A percentile compares a stretch with the other conserved stretches of the same genome.
phyloP scores from a whole-genome alignment of 2,329 filamentous ascomycete genomes.

The Leptographium lundbergii region DNA sequence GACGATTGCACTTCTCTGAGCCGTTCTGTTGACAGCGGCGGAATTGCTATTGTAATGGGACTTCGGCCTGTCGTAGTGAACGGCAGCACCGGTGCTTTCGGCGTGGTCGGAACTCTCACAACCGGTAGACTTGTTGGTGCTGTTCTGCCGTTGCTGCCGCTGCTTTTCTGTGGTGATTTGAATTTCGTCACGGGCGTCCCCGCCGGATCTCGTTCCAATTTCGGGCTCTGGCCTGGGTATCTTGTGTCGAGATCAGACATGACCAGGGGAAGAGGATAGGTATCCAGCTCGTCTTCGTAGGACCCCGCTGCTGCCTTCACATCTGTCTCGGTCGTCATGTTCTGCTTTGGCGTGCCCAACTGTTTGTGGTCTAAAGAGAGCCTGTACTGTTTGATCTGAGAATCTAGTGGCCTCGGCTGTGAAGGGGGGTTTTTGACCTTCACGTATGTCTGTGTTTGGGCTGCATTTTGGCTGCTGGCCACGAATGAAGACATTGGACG shows the following conservation, averaged over 20 bases:
- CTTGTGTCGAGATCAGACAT: conserved; percentile 7
- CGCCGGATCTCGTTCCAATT: background rate
- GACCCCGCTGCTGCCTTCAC: background rate
- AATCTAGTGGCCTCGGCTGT: background rate
- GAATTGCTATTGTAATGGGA: background rate
- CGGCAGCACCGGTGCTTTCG: background rate
- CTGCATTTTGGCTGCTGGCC: background rate
- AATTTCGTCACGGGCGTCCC: background rate
- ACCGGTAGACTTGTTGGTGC: background rate
- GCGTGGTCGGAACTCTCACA: background rate
- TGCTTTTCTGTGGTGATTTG: background rate
- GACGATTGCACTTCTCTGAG: background rate
- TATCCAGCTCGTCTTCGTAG: background rate
- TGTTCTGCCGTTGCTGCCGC: background rate
- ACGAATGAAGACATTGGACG: background rate
- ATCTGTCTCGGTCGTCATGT: background rate
- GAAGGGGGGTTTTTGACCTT: background rate
- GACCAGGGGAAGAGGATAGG: conserved; percentile 1
- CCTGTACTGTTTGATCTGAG: background rate
- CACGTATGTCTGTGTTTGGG: background rate
- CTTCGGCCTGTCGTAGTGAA: background rate
- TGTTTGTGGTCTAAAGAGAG: background rate
- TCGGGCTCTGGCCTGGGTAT: background rate
- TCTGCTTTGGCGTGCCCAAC: background rate
- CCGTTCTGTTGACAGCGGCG: background rate